These are phyloP conservation scores for Thermothielavioides terrestris DNA, from an alignment of 495 filamentous ascomycete species.

Conservation along the genomic window DNA sequence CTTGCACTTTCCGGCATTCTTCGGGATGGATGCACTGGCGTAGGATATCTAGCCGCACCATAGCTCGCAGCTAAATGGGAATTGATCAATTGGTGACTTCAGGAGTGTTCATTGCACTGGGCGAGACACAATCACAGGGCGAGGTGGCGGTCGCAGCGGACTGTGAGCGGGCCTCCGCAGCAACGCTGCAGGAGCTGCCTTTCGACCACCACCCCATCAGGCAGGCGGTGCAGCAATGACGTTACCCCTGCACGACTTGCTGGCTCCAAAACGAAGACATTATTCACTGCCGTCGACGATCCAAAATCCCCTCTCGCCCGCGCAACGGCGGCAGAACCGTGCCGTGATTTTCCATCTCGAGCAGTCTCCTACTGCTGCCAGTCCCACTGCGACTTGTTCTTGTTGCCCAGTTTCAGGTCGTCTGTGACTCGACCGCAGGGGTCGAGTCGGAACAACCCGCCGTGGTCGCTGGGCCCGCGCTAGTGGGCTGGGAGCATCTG, in stretches of 20 bases:
- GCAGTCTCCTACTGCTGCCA: neutral
- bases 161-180: neutral
- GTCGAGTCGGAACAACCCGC: too few relatives aligned
- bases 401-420: too few relatives aligned
- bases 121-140: neutral
- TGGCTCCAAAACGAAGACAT: conserved; percentile 2
- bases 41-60: too few relatives aligned
- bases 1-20: neutral
- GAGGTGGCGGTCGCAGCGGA: neutral
- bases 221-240: conserved; percentile 25
- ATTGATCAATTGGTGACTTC: neutral
- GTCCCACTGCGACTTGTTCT: neutral
- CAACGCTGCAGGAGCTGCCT: neutral
- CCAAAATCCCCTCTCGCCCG: too few relatives aligned
- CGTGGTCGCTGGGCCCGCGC: too few relatives aligned
- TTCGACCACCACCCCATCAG: too few relatives aligned
- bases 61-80: too few relatives aligned
- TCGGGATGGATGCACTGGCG: too few relatives aligned
- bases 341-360: neutral
- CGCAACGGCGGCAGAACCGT: neutral
- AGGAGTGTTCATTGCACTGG: too few relatives aligned
- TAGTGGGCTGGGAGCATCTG: too few relatives aligned
- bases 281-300: neutral
- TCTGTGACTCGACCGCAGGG: too few relatives aligned
- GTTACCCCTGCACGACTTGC: neutral